phyloP scores from a whole-genome alignment of 345 rosid species.

The Mercurialis annua region DNA sequence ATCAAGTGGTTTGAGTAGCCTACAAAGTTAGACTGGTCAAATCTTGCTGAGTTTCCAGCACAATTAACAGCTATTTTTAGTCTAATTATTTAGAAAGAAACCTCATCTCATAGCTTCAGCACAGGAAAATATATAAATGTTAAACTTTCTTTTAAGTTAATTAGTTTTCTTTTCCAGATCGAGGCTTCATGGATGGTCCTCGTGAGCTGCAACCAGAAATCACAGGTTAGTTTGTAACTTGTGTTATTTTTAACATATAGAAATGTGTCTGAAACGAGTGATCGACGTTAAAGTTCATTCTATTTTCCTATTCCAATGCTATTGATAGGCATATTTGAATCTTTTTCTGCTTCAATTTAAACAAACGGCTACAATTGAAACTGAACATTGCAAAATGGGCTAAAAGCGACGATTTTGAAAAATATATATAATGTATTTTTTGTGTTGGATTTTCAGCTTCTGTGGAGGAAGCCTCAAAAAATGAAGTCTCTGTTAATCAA shows the following conservation, averaged over 20 bases:
- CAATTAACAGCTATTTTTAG: background rate
- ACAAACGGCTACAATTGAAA: too few relatives aligned
- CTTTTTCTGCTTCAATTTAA: too few relatives aligned
- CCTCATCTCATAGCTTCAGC: too few relatives aligned
- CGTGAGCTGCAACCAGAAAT: slow-evolving; percentile 17
- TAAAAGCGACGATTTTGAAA: background rate
- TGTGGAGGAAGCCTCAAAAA: slow-evolving; percentile 8
- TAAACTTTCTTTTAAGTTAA: too few relatives aligned
- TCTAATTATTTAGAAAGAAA: background rate
- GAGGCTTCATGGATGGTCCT: slow-evolving; percentile 26
- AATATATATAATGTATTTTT: background rate
- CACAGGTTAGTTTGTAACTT: slow-evolving; percentile 24
- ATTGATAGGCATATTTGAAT: too few relatives aligned
- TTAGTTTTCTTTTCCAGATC: background rate
- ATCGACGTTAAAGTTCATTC: background rate
- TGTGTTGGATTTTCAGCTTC: slow-evolving; percentile 15
- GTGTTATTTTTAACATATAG: background rate
- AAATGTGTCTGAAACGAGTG: background rate
- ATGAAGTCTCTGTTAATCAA: slow-evolving; percentile 9
- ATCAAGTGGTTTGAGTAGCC: background rate
- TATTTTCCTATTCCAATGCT: too few relatives aligned
- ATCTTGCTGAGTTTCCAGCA: background rate
- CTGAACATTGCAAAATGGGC: background rate
- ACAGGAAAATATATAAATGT: background rate
- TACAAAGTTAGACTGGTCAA: background rate